Base-by-base conservation (phyloP, 257 asterid species). In the Solanum okadae region DNA sequence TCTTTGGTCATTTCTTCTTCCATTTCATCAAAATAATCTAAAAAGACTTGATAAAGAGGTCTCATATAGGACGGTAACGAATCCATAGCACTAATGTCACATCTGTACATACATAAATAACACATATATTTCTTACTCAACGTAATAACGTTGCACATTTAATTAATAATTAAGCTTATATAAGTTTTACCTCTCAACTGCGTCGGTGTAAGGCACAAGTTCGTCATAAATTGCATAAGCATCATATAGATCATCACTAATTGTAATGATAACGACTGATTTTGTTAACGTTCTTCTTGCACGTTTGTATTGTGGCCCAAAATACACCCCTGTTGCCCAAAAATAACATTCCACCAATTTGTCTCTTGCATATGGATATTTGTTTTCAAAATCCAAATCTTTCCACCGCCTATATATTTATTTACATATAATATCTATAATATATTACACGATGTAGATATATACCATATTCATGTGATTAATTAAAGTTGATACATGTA, bases 361-460 rank as follows among this genome's bases (percentile, higher is more conserved):
- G 4, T 33, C 35, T 33, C 35, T 33, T 33, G 35, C 35, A 33
- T 33, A 33, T 14, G 89, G 70, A 9, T 38, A 63, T n/a, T 78
- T 40, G 1, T 5, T 40, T 23, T 8, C 2, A 14, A 10, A 0
- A 70, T 87, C 78, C 52, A 87, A 5, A 59, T 59, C 73, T 37
- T 61, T 78, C 89, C 81, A 78, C 89, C 89, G 40, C 81, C 89
- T 86, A 52, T 22, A 61, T 40, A 38, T 38, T 9, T 22, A 61
- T 8, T n/a, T 25, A 40, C 12, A 46, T 65, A n/a, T n/a, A 1
- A 65, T 65, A 65, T 0, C 4, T 67, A n/a, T 67, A 1, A 40
- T 3, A 23, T 8, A n/a, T n/a, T 27, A 27, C 2, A 25, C 10
- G 8, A 46, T 15, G 2, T 10, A 3, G 23, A 4, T 52, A 49